Evolutionary conservation across 1,284 basidiomycete species (phyloP).

Genomic region (Pterulicium gracile): DNA sequence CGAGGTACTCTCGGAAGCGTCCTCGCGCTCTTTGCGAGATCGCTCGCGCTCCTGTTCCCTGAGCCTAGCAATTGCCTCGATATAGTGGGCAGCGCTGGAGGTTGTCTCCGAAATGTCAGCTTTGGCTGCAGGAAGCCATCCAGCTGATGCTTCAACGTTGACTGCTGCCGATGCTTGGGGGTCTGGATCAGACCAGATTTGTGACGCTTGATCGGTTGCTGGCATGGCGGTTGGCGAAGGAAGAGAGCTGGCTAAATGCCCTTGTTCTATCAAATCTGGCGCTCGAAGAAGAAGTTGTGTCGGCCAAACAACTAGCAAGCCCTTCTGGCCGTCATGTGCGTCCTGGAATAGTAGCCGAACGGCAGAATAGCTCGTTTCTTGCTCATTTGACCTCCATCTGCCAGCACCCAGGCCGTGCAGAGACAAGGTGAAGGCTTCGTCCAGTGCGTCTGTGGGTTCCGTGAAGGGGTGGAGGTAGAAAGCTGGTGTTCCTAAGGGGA

Average conservation of each 20-base stretch:
- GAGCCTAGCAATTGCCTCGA: conserved; percentile 61
- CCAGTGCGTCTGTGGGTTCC: conserved; percentile 52
- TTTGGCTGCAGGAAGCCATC: too few species aligned
- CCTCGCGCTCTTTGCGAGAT: conserved; percentile 51
- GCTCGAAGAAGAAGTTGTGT: conserved; percentile 40
- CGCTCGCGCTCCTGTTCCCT: conserved; percentile 64
- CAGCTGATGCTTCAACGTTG: too few species aligned
- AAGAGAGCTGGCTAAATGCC: background rate
- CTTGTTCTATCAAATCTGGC: background rate
- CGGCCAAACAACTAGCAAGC: conserved; percentile 63
- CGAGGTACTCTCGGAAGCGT: conserved; percentile 27
- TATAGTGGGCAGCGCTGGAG: conserved; percentile 49
- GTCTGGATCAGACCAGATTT: conserved; percentile 19
- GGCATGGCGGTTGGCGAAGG: conserved; percentile 8
- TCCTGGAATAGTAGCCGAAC: conserved; percentile 67
- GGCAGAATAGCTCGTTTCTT: conserved; percentile 36
- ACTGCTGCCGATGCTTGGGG: conserved; percentile 10
- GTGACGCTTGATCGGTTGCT: conserved; percentile 36
- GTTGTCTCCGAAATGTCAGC: conserved; percentile 36
- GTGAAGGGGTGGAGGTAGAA: conserved; percentile 55
- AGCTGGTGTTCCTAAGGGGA: conserved; percentile 62
- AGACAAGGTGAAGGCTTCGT: conserved; percentile 48
- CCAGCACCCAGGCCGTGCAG: conserved; percentile 49
- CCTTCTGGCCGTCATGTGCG: conserved; percentile 67
- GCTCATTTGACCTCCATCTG: conserved; percentile 28